Conservation (phyloP, 1,139 yeast genomes). For the Yamadazyma conglobata region DNA sequence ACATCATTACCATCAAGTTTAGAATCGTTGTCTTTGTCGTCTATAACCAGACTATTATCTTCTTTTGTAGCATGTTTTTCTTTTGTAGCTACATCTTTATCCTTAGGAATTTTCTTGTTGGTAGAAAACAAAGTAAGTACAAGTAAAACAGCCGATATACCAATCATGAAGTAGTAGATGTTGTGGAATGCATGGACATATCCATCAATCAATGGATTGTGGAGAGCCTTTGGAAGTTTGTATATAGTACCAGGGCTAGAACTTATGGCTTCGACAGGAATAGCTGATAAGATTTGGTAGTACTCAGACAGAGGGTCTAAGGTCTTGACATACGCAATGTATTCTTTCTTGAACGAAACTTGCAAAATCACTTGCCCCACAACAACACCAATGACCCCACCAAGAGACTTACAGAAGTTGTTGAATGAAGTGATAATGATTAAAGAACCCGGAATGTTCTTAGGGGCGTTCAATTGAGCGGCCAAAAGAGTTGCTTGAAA, state of each 20-base stretch:
- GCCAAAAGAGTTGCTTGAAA: conserved; percentile 52
- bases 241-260: conserved; percentile 29
- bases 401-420: conserved; percentile 45
- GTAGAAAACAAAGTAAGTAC: conserved; percentile 33
- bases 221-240: conserved; percentile 21
- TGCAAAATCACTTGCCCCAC: conserved; percentile 47
- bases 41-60: no score
- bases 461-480: conserved; percentile 55
- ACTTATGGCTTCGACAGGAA: conserved; percentile 21
- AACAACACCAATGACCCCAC: conserved; percentile 47
- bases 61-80: conserved; percentile 5
- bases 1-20: no score
- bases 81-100: conserved; percentile 22
- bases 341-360: conserved; percentile 23
- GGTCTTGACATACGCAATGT: conserved; percentile 15
- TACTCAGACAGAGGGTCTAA: conserved; percentile 17
- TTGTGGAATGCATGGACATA: conserved; percentile 38
- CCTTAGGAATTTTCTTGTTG: conserved; percentile 36
- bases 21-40: neutral
- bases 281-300: conserved; percentile 15
- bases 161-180: conserved; percentile 41
- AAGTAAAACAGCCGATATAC: conserved; percentile 27
- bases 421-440: conserved; percentile 48
- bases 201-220: conserved; percentile 22
- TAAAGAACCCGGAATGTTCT: conserved; percentile 44